Evolutionary conservation across 2,329 filamentous ascomycete species (phyloP), one percentile per base, ranked within the genome.

Genomic region (Apiospora aurea): DNA sequence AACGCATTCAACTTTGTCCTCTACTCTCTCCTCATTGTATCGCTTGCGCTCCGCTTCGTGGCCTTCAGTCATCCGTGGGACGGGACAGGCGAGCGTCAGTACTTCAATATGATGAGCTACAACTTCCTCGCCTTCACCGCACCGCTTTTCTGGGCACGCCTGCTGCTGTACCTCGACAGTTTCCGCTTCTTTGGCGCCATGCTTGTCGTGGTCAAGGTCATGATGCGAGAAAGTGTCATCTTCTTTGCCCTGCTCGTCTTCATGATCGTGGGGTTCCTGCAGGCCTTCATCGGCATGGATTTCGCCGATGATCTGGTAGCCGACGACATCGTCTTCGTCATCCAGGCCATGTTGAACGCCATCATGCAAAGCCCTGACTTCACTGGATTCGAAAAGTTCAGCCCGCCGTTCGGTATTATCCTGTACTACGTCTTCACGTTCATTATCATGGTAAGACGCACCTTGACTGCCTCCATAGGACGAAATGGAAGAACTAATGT

Each of bases 341-440:
- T 94, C 16, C 90, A 94, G 79, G 89, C 92, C 49, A 96, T 97
- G 94, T 87, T 93, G 29, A 98, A 97, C 77, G 94, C 93, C 6
- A 88, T 99, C 70, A 94, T 99, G 91, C 93, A 95, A 80, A 94
- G 91, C 69, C 96, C 96, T 0, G 95, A 98, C 75, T 98, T 99
- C 77, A 86, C 83, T 6, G 93, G 92, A 0, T 98, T 98, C 78
- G 95, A 98, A 75, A 88, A 92, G 34, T 99, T 98, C 80, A 94
- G 93, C 29, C 95, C 93, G 16, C 96, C 96, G 0, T 99, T 98
- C 81, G 96, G 96, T 11, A 89, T 97, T 69, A 93, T 98, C 44
- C 91, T 99, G 13, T 99, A 99, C 85, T 99, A 99, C 85, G 90
- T 97, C 80, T 99, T 98, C 82, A 97, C 96, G 24, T 99, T 99